Evolutionary conservation across 495 filamentous ascomycete species (phyloP).

Genomic region (Eremomyces bilateralis): DNA sequence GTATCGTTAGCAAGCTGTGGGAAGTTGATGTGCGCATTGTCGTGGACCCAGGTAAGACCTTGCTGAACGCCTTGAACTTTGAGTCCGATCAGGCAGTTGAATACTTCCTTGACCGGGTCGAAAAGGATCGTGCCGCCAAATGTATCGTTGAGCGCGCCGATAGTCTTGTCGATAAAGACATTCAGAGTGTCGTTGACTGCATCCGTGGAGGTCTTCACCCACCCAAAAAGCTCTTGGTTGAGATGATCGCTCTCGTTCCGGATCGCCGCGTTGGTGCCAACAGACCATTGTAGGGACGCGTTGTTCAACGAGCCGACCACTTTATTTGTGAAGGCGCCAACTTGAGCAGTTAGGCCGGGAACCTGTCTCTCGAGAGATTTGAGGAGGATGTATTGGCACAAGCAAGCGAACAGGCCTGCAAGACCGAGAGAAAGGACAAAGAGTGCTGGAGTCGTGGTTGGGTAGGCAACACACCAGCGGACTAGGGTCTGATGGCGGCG

Average conservation of each 20-base stretch:
- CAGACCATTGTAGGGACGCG: conserved; percentile 57
- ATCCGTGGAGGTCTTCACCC: conserved; percentile 61
- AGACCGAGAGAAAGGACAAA: conserved; percentile 72
- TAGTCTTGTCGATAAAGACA: conserved; percentile 53
- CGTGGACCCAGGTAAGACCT: conserved; percentile 72
- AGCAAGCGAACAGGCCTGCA: conserved; percentile 63
- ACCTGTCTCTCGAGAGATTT: conserved; percentile 49
- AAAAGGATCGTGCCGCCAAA: conserved; percentile 63
- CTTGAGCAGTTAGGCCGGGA: conserved; percentile 50
- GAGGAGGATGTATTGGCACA: conserved; percentile 69
- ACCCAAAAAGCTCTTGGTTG: conserved; percentile 69
- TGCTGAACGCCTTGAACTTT: conserved; percentile 39
- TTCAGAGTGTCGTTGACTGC: conserved; percentile 76
- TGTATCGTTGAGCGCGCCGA: conserved; percentile 43
- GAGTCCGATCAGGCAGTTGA: conserved; percentile 21
- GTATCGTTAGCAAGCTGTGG: conserved; percentile 57
- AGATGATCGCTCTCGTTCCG: conserved; percentile 42
- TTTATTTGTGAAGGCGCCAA: conserved; percentile 61
- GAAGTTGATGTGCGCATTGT: conserved; percentile 66
- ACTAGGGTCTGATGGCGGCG: conserved; percentile 45
- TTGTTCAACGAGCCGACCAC: conserved; percentile 52
- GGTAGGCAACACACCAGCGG: conserved; percentile 75
- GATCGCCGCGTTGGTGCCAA: conserved; percentile 53
- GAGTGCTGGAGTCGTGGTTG: conserved; percentile 62
- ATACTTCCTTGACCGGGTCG: conserved; percentile 46